Evolutionary conservation across 2,329 filamentous ascomycete genomes (phyloP), one percentile per base, ranked within the genome.

Genomic region (Fusarium aywerte): DNA sequence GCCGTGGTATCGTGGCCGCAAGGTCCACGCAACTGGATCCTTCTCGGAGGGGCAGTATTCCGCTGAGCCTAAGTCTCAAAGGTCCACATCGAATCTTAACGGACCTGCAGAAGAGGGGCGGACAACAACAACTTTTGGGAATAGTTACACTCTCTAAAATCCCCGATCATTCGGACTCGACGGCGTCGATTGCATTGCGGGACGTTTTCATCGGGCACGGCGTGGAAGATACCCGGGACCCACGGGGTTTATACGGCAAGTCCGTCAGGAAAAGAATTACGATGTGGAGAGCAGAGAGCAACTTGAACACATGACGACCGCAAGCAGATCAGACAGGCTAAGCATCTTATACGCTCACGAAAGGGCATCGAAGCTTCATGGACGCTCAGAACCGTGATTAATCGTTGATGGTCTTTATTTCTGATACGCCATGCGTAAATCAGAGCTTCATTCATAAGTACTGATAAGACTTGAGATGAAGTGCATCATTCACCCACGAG

Each of bases 141-240:
- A 50, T 63, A 58, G 50, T 45, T 47, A n/a, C 18, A 42, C 20
- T 39, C 23, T 31, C 32, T n/a, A 35, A 47, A 21, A 21, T 47
- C 29, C 31, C 58, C 58, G 48, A 47, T 12, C 7, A 23, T 36
- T 32, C 58, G 23, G 29, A 45, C 18, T 15, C 18, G 58, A 57
- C 49, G 59, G 58, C 40, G 47, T 11, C 58, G 57, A 56, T 62
- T 47, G 58, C 27, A 54, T 27, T 31, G n/a, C 60, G 59, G 43
- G 13, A 42, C 51, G 50, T 36, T 32, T n/a, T 21, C 7, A 20
- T 38, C 44, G 59, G 59, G 55, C 8, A 13, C 42, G 65, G 36
- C 12, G 27, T 35, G 62, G 57, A 43, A 18, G 44, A 36, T 33
- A 48, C 16, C 44, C 43, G 51, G 55, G 45, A 23, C 58, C 65